Conservation (phyloP, 2,329 filamentous ascomycete genomes). For the Curvularia verruculosa region DNA sequence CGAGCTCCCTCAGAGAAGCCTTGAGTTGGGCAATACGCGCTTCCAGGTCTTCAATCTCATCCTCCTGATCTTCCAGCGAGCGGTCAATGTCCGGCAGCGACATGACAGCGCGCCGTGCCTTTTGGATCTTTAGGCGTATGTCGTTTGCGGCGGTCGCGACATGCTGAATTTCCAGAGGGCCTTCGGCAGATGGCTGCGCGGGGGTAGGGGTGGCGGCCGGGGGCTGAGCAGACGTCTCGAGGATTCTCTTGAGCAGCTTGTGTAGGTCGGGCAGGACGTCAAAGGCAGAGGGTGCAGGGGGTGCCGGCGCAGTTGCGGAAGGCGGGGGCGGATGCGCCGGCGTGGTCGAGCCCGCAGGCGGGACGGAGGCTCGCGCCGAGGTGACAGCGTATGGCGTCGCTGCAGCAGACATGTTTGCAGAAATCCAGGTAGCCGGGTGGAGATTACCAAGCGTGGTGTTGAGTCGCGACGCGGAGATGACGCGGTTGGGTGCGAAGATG, state of each 20-base stretch:
- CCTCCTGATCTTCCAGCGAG: conserved; percentile 70
- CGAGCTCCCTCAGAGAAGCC: conserved; percentile 41
- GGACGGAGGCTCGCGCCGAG: conserved; percentile 41
- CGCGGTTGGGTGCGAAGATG: conserved; percentile 21
- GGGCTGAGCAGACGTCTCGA: conserved; percentile 53
- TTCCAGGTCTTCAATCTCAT: conserved; percentile 72
- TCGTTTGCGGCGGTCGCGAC: conserved; percentile 77
- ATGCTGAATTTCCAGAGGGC: conserved; percentile 70
- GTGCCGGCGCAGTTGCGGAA: conserved; percentile 57
- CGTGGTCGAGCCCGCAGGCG: conserved; percentile 41
- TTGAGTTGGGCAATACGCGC: conserved; percentile 67
- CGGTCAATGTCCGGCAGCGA: conserved; percentile 73
- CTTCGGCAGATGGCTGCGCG: conserved; percentile 34
- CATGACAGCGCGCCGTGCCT: conserved; percentile 70
- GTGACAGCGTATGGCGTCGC: conserved; percentile 42
- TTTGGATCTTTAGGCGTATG: conserved; percentile 82
- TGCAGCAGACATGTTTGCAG: conserved; percentile 40
- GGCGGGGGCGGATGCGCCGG: conserved; percentile 33
- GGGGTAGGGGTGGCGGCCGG: conserved; percentile 35
- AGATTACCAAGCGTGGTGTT: conserved; percentile 27
- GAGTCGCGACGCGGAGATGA: conserved; percentile 27
- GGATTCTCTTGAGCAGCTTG: conserved; percentile 75
- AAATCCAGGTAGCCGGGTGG: conserved; percentile 8
- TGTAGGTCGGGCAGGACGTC: conserved; percentile 85
- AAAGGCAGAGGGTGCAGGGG: conserved; percentile 80